phyloP scores from a whole-genome alignment of 108 stramenopile species.

The Nitzschia inconspicua region DNA sequence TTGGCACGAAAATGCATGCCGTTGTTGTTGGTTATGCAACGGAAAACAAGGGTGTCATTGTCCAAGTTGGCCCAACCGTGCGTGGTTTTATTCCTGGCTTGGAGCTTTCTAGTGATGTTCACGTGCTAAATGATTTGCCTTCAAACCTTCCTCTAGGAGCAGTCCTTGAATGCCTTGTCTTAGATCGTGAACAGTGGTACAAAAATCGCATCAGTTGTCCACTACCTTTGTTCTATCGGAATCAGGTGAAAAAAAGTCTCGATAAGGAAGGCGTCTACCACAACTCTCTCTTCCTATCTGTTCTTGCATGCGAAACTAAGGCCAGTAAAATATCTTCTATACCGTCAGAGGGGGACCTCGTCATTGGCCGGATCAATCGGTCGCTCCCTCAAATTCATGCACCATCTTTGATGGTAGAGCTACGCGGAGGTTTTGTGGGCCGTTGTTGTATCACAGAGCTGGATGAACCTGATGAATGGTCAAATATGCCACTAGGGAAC shows the following conservation, averaged over 20 bases:
- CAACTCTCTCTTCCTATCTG: constrained; percentile 35
- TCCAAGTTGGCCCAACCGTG: constrained; percentile 61
- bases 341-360: constrained; percentile 56
- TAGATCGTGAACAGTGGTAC: constrained; percentile 36
- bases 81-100: constrained; percentile 68
- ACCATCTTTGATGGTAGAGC: constrained; percentile 75
- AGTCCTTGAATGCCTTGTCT: constrained; percentile 49
- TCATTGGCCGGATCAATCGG: constrained; percentile 65
- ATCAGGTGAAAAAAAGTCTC: constrained; percentile 19
- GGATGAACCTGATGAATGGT: constrained; percentile 77
- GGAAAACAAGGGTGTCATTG: constrained; percentile 57
- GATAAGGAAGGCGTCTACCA: background rate
- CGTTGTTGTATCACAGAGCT: constrained; percentile 85
- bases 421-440: constrained; percentile 72
- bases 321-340: constrained; percentile 27
- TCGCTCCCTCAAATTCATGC: constrained; percentile 34
- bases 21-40: constrained; percentile 45
- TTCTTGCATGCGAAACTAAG: constrained; percentile 26
- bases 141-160: constrained; percentile 52
- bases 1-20: constrained; percentile 50
- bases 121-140: constrained; percentile 60
- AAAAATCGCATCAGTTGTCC: constrained; percentile 14
- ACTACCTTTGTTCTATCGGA: background rate
- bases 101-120: constrained; percentile 53
- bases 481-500: constrained; percentile 76